phyloP scores from a whole-genome alignment of 2,329 filamentous ascomycete genomes.

The Penicillium sp. region DNA sequence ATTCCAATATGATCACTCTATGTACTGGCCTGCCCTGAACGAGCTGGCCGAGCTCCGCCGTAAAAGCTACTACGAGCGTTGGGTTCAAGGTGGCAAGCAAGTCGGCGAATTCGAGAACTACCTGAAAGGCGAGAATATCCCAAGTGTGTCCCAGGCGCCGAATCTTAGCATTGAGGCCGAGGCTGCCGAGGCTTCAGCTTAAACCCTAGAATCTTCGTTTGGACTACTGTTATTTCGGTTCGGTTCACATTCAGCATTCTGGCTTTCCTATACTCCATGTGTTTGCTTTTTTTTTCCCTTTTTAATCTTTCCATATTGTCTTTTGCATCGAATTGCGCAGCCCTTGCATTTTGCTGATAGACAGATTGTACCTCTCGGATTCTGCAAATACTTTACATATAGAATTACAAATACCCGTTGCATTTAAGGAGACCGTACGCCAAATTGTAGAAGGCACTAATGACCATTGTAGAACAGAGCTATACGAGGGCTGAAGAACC shows the following conservation, averaged over 20 bases:
- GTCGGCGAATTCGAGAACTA: constrained; percentile 88
- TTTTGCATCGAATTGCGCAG: constrained; percentile 6
- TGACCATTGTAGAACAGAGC: neutral
- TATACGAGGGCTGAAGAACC: neutral
- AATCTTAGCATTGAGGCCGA: constrained; percentile 11
- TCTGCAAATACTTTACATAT: constrained; percentile 15
- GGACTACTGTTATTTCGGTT: neutral
- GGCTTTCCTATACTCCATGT: constrained; percentile 2
- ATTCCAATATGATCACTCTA: constrained; percentile 86
- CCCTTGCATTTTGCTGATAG: constrained; percentile 14
- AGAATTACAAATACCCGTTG: constrained; percentile 3
- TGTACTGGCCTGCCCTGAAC: constrained; percentile 87
- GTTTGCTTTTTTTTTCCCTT: neutral
- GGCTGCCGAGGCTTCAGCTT: neutral
- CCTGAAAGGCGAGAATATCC: constrained; percentile 68
- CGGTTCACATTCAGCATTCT: constrained; percentile 8
- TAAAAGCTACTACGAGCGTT: constrained; percentile 67
- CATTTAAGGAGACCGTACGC: neutral
- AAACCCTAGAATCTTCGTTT: neutral
- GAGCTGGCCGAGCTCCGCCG: constrained; percentile 69
- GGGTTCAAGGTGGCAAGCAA: constrained; percentile 76
- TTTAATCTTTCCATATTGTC: neutral
- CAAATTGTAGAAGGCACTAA: neutral
- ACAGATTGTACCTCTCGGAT: constrained; percentile 1
- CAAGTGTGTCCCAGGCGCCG: constrained; percentile 41